A percentile compares a stretch with the other conserved stretches of the same genome.
These are phyloP conservation scores for Phytophthora syringae DNA, from an alignment of 352 stramenopile genomes.

Conservation along the genomic window DNA sequence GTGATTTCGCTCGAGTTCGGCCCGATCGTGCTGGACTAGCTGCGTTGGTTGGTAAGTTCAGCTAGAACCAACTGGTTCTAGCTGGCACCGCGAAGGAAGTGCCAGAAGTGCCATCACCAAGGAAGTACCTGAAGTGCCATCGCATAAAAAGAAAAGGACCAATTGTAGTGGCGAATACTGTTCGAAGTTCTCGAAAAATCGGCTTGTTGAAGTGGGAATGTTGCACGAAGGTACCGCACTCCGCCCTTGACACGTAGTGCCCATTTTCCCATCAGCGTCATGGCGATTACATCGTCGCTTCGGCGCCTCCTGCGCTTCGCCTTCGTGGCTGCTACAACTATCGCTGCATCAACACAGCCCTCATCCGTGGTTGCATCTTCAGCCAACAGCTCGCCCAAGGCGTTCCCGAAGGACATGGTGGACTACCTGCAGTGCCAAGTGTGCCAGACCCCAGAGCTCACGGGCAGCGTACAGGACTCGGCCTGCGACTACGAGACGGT, in stretches of 20 bases:
- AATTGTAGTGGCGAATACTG: no score
- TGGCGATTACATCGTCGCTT: conserved; percentile 12
- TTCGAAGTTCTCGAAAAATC: conserved; percentile 31
- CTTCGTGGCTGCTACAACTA: conserved; percentile 3
- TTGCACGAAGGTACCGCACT: conserved; percentile 9
- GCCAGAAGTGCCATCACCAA: no score
- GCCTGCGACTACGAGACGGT: conserved; percentile 88
- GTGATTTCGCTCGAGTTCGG: conserved; percentile 49
- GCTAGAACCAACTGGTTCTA: neutral
- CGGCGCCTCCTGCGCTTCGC: conserved; percentile 11
- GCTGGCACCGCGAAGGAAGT: neutral
- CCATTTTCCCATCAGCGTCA: conserved; percentile 1
- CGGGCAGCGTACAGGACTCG: conserved; percentile 82
- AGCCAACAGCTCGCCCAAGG: conserved; percentile 7
- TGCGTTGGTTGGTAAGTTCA: neutral
- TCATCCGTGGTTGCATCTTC: neutral
- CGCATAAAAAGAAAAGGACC: no score
- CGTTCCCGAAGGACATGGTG: conserved; percentile 74
- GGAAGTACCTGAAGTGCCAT: no score
- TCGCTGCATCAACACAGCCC: conserved; percentile 10
- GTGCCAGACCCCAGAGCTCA: conserved; percentile 82
- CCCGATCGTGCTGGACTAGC: conserved; percentile 14
- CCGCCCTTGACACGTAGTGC: neutral
- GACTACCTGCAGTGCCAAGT: conserved; percentile 84
- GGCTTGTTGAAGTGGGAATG: conserved; percentile 20